Conservation (phyloP, 768 basidiomycete species). For the Baorangia bicolor region DNA sequence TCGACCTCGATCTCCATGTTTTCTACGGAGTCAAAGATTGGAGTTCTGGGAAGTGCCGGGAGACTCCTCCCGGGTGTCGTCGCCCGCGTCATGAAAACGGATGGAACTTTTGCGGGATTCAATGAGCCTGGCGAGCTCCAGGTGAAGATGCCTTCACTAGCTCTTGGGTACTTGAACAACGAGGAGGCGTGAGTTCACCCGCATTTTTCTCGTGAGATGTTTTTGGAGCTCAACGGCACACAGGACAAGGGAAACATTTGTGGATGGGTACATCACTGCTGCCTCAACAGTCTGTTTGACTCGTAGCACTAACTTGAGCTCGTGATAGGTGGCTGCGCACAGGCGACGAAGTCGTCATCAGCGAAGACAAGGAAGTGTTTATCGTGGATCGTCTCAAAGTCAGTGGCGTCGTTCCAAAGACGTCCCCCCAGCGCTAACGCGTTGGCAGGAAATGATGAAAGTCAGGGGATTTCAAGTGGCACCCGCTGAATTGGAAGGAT, state of each 20-base stretch:
- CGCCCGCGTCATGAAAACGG: slow-evolving; percentile 53
- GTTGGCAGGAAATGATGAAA: slow-evolving; percentile 60
- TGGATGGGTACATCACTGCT: slow-evolving; percentile 50
- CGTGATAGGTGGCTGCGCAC: slow-evolving; percentile 60
- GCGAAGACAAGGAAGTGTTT: slow-evolving; percentile 53
- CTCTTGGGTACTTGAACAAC: slow-evolving; percentile 52
- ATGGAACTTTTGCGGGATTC: slow-evolving; percentile 54
- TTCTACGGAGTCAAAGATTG: slow-evolving; percentile 46
- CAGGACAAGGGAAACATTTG: slow-evolving; percentile 68
- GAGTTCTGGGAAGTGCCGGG: slow-evolving; percentile 51
- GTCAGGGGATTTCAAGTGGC: slow-evolving; percentile 73
- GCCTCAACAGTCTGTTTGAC: background rate
- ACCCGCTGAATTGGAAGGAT: slow-evolving; percentile 70
- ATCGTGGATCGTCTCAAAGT: slow-evolving; percentile 67
- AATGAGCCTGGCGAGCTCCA: slow-evolving; percentile 63
- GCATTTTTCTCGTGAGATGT: background rate
- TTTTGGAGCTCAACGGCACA: background rate
- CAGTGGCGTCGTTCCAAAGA: background rate
- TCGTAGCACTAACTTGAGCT: background rate
- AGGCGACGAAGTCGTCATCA: slow-evolving; percentile 62
- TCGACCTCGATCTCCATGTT: slow-evolving; percentile 52
- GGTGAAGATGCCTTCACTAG: slow-evolving; percentile 42
- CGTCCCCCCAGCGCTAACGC: slow-evolving; percentile 2
- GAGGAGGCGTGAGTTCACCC: slow-evolving; percentile 52
- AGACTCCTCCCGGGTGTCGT: slow-evolving; percentile 51